Evolutionary conservation across 495 filamentous ascomycete species (phyloP), one percentile per base, ranked within the genome.

Genomic region (Penicillium arizonense): DNA sequence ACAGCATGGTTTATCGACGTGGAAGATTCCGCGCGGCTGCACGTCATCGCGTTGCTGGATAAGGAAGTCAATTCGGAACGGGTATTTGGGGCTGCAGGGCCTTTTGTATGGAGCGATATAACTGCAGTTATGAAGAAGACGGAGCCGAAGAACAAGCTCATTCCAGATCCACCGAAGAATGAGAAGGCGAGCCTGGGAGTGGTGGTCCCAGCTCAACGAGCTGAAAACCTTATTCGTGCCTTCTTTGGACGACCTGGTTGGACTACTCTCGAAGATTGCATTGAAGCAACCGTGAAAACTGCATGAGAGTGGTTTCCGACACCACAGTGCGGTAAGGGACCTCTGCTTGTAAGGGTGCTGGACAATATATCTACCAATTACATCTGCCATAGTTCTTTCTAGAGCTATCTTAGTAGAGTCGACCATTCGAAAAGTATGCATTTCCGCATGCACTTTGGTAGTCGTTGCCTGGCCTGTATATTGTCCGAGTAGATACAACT

Each of bases 11-110:
- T 62, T 47, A 62, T 82, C 26, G 58, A 82, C 46, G 76, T 82
- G 3, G 58, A 65, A 40, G 81, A 85, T 46, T 63, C 50, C 8
- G 82, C 77, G 0, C 62, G 63, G 3, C 55, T 82, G 1, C 79
- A 82, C 50, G 66, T 81, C 3, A 71, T 73, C 9, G 78, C 73
- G 3, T 52, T 79, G 23, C 59, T 78, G 3, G 57, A 73, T 41
- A 67, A 69, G 0, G 60, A 62, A 0, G 65, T 79, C 10, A 52
- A 68, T 18, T 64, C 67, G 12, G 66, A 78, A 57, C 63, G 79
- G 2, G 57, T 83, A 30, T 74, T 81, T 28, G 77, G 67, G 3
- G 78, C 68, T 50, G 74, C 74, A 2, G 53, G 46, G 1, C 60
- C 61, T 0, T 67, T 53, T 40, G 74, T 63, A 14, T 77, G 70